A percentile compares a stretch with the other conserved stretches of the same genome.
Evolutionary conservation across 2,329 filamentous ascomycete genomes (phyloP).

Genomic region (Ceratocystis cacaofunesta): DNA sequence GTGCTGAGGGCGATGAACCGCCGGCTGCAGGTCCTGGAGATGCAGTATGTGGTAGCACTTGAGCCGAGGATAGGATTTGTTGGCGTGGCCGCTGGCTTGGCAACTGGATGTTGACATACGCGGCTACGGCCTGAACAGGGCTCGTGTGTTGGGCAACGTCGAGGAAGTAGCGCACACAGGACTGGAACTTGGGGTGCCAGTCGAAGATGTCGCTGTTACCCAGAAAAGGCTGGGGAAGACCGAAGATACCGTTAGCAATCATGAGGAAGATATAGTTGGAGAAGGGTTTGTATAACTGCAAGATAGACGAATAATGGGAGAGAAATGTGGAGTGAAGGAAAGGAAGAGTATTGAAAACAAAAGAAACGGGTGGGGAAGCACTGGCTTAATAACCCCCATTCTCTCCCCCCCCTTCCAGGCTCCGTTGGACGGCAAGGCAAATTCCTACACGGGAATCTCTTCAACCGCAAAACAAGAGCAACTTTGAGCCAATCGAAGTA

Average conservation of each 20-base stretch:
- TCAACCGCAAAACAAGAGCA: background rate
- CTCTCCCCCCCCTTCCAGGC: background rate
- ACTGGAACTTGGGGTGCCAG: conserved; percentile 85
- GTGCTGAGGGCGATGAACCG: conserved; percentile 17
- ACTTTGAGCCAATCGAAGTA: background rate
- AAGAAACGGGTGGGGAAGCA: background rate
- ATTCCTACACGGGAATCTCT: background rate
- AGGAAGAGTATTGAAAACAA: background rate
- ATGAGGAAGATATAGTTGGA: background rate
- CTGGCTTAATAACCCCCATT: background rate
- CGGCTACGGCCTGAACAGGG: conserved; percentile 73
- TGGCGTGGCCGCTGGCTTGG: conserved; percentile 55
- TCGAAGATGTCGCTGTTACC: conserved; percentile 55
- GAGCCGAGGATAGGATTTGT: conserved; percentile 20
- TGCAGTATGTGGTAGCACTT: conserved; percentile 22
- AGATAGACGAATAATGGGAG: background rate
- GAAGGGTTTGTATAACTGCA: background rate
- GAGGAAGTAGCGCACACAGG: conserved; percentile 80
- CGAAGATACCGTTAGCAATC: conserved; percentile 1
- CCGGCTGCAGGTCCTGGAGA: conserved; percentile 22
- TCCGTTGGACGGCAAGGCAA: background rate
- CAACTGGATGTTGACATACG: conserved; percentile 80
- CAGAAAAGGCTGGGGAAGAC: conserved; percentile 27
- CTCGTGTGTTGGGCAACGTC: conserved; percentile 76
- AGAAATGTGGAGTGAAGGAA: background rate